These are phyloP conservation scores for Tympanopsis confertula DNA, from an alignment of 2,329 filamentous ascomycete genomes.

Conservation along the genomic window DNA sequence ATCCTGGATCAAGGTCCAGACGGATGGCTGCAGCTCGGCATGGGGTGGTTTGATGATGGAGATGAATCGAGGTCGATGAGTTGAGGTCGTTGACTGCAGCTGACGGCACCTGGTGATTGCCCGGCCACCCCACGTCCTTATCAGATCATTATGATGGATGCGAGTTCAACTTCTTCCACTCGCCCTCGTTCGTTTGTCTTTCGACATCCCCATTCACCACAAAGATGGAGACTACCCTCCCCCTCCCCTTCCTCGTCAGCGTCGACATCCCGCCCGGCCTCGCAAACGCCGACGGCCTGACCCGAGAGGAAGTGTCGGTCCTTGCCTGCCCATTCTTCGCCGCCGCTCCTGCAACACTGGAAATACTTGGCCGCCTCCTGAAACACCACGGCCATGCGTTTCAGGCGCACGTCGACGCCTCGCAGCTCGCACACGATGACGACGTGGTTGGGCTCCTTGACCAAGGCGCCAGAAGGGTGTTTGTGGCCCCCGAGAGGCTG, in stretches of 20 bases:
- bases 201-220: constrained; percentile 26
- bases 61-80: too few relatives aligned
- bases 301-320: constrained; percentile 41
- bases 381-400: constrained; percentile 36
- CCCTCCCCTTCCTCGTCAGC: constrained; percentile 48
- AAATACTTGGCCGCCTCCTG: constrained; percentile 25
- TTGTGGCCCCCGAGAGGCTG: constrained; percentile 64
- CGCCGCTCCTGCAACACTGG: constrained; percentile 20
- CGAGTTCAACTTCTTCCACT: too few relatives aligned
- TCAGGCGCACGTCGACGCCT: constrained; percentile 67
- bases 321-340: constrained; percentile 48
- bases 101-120: too few relatives aligned
- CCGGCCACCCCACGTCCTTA: too few relatives aligned
- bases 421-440: constrained; percentile 53
- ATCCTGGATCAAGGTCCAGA: too few relatives aligned
- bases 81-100: too few relatives aligned
- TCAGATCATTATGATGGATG: too few relatives aligned
- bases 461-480: constrained; percentile 72
- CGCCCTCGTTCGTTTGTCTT: too few relatives aligned
- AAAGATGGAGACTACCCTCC: constrained; percentile 53
- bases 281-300: constrained; percentile 36
- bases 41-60: too few relatives aligned
- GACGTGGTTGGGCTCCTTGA: constrained; percentile 75
- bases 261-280: constrained; percentile 32
- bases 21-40: too few relatives aligned